Percentiles rank a stretch among this genome's conserved stretches.
phyloP scores from a whole-genome alignment of 164 flowering plant genomes.

The Malania oleifera region DNA sequence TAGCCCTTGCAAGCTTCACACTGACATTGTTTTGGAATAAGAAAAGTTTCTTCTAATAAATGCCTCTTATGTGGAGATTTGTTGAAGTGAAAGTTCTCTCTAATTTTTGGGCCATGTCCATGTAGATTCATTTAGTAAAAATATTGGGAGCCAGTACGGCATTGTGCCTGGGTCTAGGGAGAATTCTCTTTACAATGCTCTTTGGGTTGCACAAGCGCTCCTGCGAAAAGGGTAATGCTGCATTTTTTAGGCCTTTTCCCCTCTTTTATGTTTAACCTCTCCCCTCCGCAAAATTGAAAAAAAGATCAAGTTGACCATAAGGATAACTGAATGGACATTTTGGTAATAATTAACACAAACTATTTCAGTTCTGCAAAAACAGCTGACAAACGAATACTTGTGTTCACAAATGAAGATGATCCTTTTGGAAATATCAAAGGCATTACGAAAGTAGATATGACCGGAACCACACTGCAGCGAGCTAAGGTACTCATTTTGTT shows the following conservation, averaged over 20 bases:
- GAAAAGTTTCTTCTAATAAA: background rate
- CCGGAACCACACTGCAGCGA: constrained; percentile 82
- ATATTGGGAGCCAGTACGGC: constrained; percentile 81
- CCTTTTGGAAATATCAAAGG: constrained; percentile 85
- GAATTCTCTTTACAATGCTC: constrained; percentile 84
- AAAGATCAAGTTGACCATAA: too few species aligned
- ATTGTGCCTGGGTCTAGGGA: constrained; percentile 74
- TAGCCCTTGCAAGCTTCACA: background rate
- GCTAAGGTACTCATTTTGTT: constrained; percentile 55
- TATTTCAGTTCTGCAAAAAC: constrained; percentile 73
- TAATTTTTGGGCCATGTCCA: constrained; percentile 1
- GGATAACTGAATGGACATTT: too few species aligned
- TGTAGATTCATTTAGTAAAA: constrained; percentile 61
- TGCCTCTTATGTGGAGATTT: background rate
- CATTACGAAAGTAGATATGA: constrained; percentile 71
- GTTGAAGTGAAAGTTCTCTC: background rate
- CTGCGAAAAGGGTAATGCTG: constrained; percentile 79
- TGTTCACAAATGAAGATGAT: constrained; percentile 94
- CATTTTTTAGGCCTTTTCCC: background rate
- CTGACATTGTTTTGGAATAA: background rate
- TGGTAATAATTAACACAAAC: background rate
- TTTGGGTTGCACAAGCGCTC: constrained; percentile 96
- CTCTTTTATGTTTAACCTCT: background rate
- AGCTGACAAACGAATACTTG: constrained; percentile 69
- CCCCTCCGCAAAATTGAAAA: background rate